phyloP scores from a whole-genome alignment of 1,284 basidiomycete species.

The Paramarasmius palmivorus region DNA sequence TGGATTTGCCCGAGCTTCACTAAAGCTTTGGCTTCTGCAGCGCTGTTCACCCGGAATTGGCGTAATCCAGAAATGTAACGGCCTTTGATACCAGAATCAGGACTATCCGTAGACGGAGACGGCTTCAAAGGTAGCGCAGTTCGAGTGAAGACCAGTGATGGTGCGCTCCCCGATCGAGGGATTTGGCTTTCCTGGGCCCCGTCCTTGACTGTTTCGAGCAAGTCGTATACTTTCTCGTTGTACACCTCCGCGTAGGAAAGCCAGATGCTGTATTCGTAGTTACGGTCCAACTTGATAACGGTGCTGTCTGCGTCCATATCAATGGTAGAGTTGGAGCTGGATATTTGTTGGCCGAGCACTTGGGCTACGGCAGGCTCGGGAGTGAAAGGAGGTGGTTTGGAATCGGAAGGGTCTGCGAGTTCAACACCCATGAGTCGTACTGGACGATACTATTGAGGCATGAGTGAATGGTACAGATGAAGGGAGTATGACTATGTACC shows the following conservation, averaged over 20 bases:
- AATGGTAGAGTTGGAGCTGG: slow-evolving; percentile 32
- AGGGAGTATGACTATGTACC: slow-evolving; percentile 41
- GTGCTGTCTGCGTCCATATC: slow-evolving; percentile 65
- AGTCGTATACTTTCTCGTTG: slow-evolving; percentile 94
- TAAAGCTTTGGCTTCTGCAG: slow-evolving; percentile 73
- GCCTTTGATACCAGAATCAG: slow-evolving; percentile 61
- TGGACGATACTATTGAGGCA: slow-evolving; percentile 60
- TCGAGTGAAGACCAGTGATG: slow-evolving; percentile 66
- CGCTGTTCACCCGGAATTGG: slow-evolving; percentile 80
- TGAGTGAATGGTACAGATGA: slow-evolving; percentile 2
- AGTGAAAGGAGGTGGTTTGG: slow-evolving; percentile 39
- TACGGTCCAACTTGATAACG: slow-evolving; percentile 78
- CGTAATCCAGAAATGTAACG: slow-evolving; percentile 90
- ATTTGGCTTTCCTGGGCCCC: slow-evolving; percentile 23
- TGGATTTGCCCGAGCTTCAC: slow-evolving; percentile 87
- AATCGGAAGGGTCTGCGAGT: slow-evolving; percentile 49
- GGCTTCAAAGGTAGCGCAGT: slow-evolving; percentile 84
- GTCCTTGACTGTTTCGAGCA: slow-evolving; percentile 62
- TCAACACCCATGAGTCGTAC: slow-evolving; percentile 73
- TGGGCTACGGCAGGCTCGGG: slow-evolving; percentile 58
- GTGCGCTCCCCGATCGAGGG: slow-evolving; percentile 28
- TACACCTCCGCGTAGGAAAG: slow-evolving; percentile 98
- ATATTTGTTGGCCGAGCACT: slow-evolving; percentile 52
- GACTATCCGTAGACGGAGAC: slow-evolving; percentile 56
- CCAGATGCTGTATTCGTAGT: slow-evolving; percentile 93